These are phyloP conservation scores for Lipomyces orientalis DNA, from an alignment of 805 yeast genomes.

Conservation along the genomic window DNA sequence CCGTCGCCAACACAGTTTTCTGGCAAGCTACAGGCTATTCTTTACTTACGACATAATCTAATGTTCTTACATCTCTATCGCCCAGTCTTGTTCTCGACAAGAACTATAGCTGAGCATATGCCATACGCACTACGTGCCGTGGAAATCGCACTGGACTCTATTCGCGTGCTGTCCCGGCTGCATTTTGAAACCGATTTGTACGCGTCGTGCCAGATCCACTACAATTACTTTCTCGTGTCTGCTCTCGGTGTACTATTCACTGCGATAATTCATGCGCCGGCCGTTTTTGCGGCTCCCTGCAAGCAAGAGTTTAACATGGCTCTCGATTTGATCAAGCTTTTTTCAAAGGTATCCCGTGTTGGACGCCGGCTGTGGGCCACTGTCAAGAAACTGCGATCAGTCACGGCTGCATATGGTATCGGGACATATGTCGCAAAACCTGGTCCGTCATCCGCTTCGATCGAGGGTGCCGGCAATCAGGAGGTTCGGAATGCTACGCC, in stretches of 20 bases:
- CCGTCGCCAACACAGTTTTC: constrained; percentile 18
- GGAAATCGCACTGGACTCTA: constrained; percentile 38
- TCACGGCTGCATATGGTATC: constrained; percentile 9
- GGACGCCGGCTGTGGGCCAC: constrained; percentile 30
- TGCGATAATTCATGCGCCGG: constrained; percentile 39
- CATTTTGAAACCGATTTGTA: constrained; percentile 37
- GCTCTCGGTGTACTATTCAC: constrained; percentile 40
- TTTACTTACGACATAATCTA: constrained; percentile 25
- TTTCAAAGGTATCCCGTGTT: constrained; percentile 34
- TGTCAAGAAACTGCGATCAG: constrained; percentile 20
- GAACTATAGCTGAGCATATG: constrained; percentile 25
- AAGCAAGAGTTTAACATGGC: constrained; percentile 38
- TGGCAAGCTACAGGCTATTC: constrained; percentile 24
- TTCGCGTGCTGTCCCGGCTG: constrained; percentile 37
- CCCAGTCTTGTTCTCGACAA: constrained; percentile 31
- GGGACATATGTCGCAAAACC: not conserved
- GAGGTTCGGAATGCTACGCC: not conserved
- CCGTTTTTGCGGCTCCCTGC: constrained; percentile 29
- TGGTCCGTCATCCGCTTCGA: not conserved
- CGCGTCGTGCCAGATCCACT: constrained; percentile 39
- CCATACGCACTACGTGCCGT: constrained; percentile 38
- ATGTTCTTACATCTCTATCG: constrained; percentile 37
- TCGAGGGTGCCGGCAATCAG: not conserved
- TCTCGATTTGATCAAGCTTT: constrained; percentile 33
- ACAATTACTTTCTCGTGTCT: constrained; percentile 40